Base-by-base conservation (phyloP, 306 rosid genomes). In the Dryas drummondii region DNA sequence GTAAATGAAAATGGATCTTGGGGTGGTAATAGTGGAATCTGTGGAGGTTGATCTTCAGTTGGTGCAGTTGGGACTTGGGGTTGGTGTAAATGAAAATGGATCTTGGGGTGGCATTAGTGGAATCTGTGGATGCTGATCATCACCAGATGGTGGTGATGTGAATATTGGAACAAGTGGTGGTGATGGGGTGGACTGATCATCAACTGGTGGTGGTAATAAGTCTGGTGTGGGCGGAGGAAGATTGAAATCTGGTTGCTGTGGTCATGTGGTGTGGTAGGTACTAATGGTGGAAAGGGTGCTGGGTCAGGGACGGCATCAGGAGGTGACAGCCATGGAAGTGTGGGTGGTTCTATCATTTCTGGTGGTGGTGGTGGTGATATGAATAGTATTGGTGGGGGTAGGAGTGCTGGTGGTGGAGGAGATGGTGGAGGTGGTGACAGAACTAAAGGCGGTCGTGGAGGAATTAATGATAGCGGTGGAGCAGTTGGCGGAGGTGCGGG, bases 161-260 rank as follows among this genome's bases (percentile, higher is more conserved):
- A 84, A 83, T 49, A 44, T 67, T 0, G 97, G 91, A 32, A 83
- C 87, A 14, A 85, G 69, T 48, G 93, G 93, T 2, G 86, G 89
- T 19, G 88, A 76, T 37, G 79, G 80, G 26, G 84, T 73, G 62
- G 77, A 59, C 48, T 67, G 73, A 27, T 37, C 61, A 51, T 68
- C 84, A 14, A 11, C 75, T 0, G 86, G 84, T 27, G 89, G 85
- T n/a, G 80, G 82, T 22, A 22, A 22, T 2, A 73, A 63, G 71
- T 73, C 80, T 3, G 84, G 80, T 10, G 56, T 61, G 9, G 83
- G 86, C n/a, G 91, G 84, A 46, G 86, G 84, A 68, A 84, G 70
- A 50, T 46, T 50, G 44, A 87, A 54, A 19, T 50, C 75, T 10
- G 86, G 86, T 17, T 73, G 37, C 14, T 62, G 50, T 48, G 70